Evolutionary conservation across 2,329 filamentous ascomycete genomes (phyloP).

Genomic region (Anisogramma anomala): DNA sequence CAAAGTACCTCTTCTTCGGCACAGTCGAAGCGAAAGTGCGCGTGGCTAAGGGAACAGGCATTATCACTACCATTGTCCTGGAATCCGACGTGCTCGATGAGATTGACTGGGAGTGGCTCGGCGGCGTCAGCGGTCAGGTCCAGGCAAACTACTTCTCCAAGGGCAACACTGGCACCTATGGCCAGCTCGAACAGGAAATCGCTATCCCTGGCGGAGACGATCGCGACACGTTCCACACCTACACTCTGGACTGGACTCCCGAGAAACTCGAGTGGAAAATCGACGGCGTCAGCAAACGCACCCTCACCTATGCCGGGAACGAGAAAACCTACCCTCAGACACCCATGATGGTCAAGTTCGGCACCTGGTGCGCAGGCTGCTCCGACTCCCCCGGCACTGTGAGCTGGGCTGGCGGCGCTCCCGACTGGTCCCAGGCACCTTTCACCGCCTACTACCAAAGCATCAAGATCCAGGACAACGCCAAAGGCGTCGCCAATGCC

Average conservation of each 20-base stretch:
- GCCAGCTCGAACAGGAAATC: conserved; percentile 33
- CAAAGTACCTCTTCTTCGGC: conserved; percentile 96
- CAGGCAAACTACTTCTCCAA: conserved; percentile 83
- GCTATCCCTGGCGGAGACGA: conserved; percentile 34
- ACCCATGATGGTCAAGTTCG: conserved; percentile 55
- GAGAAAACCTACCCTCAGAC: conserved; percentile 51
- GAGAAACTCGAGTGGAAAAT: conserved; percentile 49
- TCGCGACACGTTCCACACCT: conserved; percentile 37
- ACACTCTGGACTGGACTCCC: conserved; percentile 56
- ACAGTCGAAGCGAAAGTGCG: conserved; percentile 69
- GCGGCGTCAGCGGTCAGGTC: conserved; percentile 55
- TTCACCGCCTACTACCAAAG: conserved; percentile 47
- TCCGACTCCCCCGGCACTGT: conserved; percentile 46
- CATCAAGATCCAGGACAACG: conserved; percentile 42
- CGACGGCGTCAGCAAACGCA: conserved; percentile 35
- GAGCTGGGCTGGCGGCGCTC: conserved; percentile 53
- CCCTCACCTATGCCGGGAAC: conserved; percentile 28
- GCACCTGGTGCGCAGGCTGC: conserved; percentile 42
- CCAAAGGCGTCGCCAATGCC: conserved; percentile 35
- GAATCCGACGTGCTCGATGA: conserved; percentile 87
- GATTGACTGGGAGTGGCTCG: conserved; percentile 96
- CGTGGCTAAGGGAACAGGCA: conserved; percentile 67
- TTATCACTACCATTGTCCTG: conserved; percentile 82
- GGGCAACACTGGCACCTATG: conserved; percentile 58
- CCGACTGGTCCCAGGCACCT: conserved; percentile 40